Conservation (phyloP, 441 rosid genomes). For the Mallotus repandus region DNA sequence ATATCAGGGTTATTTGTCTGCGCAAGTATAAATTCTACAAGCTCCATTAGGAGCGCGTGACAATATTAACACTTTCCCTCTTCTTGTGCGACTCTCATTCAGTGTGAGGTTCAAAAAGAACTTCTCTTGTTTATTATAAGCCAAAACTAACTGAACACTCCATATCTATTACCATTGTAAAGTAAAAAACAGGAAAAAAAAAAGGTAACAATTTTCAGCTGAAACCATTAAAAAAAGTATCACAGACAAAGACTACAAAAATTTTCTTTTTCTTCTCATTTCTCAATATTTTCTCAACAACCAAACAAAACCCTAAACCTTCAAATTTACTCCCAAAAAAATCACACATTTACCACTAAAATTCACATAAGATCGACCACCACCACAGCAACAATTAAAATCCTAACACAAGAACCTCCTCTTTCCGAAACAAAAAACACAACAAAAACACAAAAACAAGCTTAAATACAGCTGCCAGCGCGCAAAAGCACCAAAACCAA, state of each 20-base stretch:
- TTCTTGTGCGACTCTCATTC: background rate
- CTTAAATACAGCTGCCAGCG: conserved; percentile 19
- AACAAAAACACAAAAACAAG: conserved; percentile 18
- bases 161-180: background rate
- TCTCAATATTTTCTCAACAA: conserved; percentile 19
- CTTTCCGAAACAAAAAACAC: conserved; percentile 3
- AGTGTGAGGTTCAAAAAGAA: background rate
- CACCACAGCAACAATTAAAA: conserved; percentile 15
- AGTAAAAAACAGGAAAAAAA: no score
- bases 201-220: background rate
- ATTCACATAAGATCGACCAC: conserved; percentile 31
- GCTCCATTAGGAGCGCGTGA: background rate
- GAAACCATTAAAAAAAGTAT: background rate
- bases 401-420: conserved; percentile 9
- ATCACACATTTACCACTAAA: conserved; percentile 20
- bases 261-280: conserved; percentile 4
- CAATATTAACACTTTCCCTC: background rate
- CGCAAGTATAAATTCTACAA: background rate
- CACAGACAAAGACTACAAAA: background rate
- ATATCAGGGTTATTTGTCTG: background rate
- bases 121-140: background rate
- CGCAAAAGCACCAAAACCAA: conserved; percentile 15
- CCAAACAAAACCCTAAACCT: conserved; percentile 17
- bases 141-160: background rate
- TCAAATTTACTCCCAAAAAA: conserved; percentile 14